These are phyloP conservation scores for Ophiostoma piceae DNA, from an alignment of 2,329 filamentous ascomycete species.

Conservation along the genomic window DNA sequence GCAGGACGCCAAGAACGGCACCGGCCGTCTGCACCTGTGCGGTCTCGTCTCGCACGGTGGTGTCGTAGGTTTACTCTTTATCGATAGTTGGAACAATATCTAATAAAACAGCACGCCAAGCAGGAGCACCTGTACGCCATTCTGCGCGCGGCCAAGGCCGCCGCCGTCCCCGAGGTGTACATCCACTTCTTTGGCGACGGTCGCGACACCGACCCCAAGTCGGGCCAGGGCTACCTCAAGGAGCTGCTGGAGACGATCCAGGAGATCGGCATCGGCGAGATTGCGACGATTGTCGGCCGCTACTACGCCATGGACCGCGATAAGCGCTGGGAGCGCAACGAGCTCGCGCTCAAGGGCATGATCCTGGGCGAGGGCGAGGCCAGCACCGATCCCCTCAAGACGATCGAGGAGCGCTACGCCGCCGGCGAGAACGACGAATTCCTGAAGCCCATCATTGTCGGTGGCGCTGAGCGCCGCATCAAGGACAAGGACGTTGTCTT, in stretches of 20 bases:
- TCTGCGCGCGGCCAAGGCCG: conserved; percentile 82
- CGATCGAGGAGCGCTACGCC: conserved; percentile 81
- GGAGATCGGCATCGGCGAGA: conserved; percentile 78
- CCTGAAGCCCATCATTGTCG: conserved; percentile 93
- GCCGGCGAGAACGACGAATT: conserved; percentile 93
- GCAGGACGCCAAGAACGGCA: conserved; percentile 74
- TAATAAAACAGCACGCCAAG: conserved; percentile 67
- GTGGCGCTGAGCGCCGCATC: conserved; percentile 77
- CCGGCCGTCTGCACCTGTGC: conserved; percentile 85
- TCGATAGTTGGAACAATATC: neutral
- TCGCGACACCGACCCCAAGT: conserved; percentile 96
- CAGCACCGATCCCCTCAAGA: conserved; percentile 75
- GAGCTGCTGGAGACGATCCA: conserved; percentile 73
- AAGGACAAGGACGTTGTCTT: conserved; percentile 92
- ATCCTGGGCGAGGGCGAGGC: conserved; percentile 82
- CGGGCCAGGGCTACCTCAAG: conserved; percentile 79
- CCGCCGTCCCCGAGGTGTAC: conserved; percentile 82
- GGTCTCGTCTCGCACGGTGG: conserved; percentile 93
- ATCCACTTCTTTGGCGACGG: conserved; percentile 99
- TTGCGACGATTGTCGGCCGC: conserved; percentile 88
- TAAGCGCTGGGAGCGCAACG: conserved; percentile 96
- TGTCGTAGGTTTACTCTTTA: conserved; percentile 50
- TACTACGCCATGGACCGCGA: conserved; percentile 99
- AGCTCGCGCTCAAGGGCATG: conserved; percentile 82
- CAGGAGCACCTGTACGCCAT: conserved; percentile 88